Evolutionary conservation across 768 basidiomycete species (phyloP).

Genomic region (Lactifluus hygrophoroides): DNA sequence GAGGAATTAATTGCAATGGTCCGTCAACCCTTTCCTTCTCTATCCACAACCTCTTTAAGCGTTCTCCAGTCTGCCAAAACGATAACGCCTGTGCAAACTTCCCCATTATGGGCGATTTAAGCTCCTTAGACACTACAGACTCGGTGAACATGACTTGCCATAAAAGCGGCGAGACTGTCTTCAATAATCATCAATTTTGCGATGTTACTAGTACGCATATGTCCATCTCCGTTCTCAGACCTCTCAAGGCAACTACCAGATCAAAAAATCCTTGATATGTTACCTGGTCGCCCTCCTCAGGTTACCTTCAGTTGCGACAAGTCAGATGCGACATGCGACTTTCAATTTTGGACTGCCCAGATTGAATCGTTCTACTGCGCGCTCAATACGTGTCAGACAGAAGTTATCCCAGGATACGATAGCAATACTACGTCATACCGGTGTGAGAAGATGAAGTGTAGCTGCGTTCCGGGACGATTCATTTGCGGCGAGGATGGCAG

Average conservation of each 20-base stretch:
- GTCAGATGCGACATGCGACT: constrained; percentile 57
- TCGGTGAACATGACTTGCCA: constrained; percentile 83
- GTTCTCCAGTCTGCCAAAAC: constrained; percentile 72
- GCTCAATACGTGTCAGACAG: constrained; percentile 58
- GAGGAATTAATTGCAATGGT: constrained; percentile 98
- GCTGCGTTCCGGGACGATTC: constrained; percentile 89
- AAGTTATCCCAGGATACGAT: constrained; percentile 43
- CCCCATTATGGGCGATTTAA: constrained; percentile 45
- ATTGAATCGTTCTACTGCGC: constrained; percentile 96
- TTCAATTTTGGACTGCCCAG: constrained; percentile 97
- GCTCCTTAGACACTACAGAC: constrained; percentile 32
- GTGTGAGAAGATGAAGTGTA: constrained; percentile 81
- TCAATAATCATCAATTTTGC: constrained; percentile 95
- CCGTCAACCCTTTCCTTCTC: constrained; percentile 20
- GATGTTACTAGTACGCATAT: constrained; percentile 82
- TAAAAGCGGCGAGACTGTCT: constrained; percentile 87
- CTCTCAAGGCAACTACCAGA: constrained; percentile 39
- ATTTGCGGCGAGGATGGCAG: constrained; percentile 94
- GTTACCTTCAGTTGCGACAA: constrained; percentile 92
- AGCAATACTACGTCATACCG: constrained; percentile 66
- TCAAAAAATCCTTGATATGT: constrained; percentile 88
- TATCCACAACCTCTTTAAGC: not conserved
- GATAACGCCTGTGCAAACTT: constrained; percentile 76
- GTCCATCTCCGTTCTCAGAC: not conserved
- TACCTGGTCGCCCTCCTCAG: constrained; percentile 87